Percentiles rank a stretch among this genome's conserved stretches.
Conservation (phyloP, 2,329 filamentous ascomycete species). For the Aureobasidium sp. region DNA sequence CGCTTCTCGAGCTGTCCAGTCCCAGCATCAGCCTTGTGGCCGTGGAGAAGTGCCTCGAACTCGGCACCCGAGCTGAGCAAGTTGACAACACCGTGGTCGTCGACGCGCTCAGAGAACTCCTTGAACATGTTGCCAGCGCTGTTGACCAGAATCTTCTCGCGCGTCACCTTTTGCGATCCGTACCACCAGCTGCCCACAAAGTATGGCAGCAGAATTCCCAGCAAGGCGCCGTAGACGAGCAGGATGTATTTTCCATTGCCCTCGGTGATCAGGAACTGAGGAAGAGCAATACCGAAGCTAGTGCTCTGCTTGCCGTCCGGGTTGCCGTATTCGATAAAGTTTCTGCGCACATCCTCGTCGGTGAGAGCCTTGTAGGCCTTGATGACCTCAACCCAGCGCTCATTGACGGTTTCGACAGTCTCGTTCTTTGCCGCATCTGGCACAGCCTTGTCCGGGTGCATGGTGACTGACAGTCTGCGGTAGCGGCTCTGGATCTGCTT, state of each 20-base stretch:
- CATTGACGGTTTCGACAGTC: conserved; percentile 75
- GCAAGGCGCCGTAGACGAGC: conserved; percentile 76
- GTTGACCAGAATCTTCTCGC: conserved; percentile 86
- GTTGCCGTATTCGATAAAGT: conserved; percentile 92
- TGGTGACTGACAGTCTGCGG: conserved; percentile 74
- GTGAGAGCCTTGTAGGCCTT: conserved; percentile 98
- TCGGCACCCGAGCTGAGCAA: conserved; percentile 83
- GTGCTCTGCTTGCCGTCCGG: conserved; percentile 97
- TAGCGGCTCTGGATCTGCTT: conserved; percentile 90
- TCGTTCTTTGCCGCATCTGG: conserved; percentile 83
- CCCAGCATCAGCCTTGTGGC: conserved; percentile 71
- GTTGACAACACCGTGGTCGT: conserved; percentile 70
- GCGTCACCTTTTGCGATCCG: conserved; percentile 84
- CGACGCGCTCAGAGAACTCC: conserved; percentile 79
- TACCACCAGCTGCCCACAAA: conserved; percentile 98
- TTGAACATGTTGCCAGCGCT: conserved; percentile 92
- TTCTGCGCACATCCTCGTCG: conserved; percentile 94
- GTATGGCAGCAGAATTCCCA: conserved; percentile 87
- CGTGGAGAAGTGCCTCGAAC: conserved; percentile 68
- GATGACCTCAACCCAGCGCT: conserved; percentile 86
- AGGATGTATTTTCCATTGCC: conserved; percentile 95
- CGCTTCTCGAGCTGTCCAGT: conserved; percentile 78
- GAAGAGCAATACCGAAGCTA: conserved; percentile 94
- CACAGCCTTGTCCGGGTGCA: conserved; percentile 87
- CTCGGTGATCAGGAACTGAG: conserved; percentile 84